Base-by-base conservation (phyloP, 2,329 filamentous ascomycete species). In the Fusarium floridanum region DNA sequence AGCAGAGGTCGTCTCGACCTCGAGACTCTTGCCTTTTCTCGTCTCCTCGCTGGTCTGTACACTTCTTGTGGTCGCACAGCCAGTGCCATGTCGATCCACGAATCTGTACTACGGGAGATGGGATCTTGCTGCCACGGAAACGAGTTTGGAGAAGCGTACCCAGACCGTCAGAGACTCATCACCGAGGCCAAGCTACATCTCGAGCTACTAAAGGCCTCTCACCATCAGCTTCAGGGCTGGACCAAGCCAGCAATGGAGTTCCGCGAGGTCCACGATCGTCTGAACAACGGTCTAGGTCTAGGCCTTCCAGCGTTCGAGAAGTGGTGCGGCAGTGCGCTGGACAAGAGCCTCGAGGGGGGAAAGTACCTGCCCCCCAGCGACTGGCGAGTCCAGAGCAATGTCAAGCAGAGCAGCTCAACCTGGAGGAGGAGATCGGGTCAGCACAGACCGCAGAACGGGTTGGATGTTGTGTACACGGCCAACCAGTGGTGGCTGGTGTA, bases 1-100 rank as follows among this genome's bases (percentile, higher is more conserved):
- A 76, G 78, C 9, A 68, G 75, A 12, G 78, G 78, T 2, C 74
- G 76, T 7, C 77, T 80, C 20, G 76, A 79, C 61, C 41, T 67
- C 0, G 72, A 80, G 61, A 80, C 78, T 1, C 56, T 80, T 10
- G 73, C 69, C 4, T 75, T 80, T 17, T 76, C 78, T 0, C 75
- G 75, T 7, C 72, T 80, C 3, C 73, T 80, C 6, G 74, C 78
- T 22, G 68, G 67, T 14, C 24, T 80, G 4, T 79, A 78, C 22
- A 62, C 63, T 6, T 74, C 75, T 0, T 61, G 39, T 11, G 70
- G 67, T 16, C 72, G 64, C 0, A 59, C 71, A 6, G 59, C 74
- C 5, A 68, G 56, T 9, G 76, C 76, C n/a, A 78, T 78, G 68
- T 56, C 69, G 0, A 59, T 76, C 8, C 76, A 79, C 20, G 77